These are phyloP conservation scores for Thinopyrum elongatum DNA, from an alignment of 176 grass and related monocot species.

Conservation along the genomic window DNA sequence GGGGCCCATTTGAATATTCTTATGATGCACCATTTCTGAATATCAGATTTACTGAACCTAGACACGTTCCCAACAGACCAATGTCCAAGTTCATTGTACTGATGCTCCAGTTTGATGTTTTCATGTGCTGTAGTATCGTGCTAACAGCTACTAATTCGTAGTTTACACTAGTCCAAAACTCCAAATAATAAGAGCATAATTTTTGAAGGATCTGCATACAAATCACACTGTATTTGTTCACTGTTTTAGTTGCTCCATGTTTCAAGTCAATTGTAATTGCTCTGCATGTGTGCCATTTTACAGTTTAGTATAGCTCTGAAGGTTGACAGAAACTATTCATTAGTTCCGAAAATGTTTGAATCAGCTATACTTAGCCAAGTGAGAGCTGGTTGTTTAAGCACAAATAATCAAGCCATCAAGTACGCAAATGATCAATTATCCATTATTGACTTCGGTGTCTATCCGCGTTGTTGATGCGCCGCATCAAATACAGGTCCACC, in stretches of 20 bases:
- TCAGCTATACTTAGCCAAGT: not conserved
- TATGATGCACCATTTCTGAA: not conserved
- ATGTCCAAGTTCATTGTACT: too few species aligned
- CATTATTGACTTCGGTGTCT: not conserved
- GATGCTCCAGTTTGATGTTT: not conserved
- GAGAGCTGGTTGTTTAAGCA: not conserved
- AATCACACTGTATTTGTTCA: too few species aligned
- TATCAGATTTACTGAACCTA: slow-evolving; percentile 25
- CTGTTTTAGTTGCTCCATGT: not conserved
- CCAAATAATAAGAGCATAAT: not conserved
- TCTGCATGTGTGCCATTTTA: not conserved
- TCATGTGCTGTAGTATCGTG: not conserved
- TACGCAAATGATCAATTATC: slow-evolving; percentile 19
- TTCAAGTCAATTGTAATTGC: not conserved
- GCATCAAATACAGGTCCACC: slow-evolving; percentile 28
- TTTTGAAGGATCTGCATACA: not conserved
- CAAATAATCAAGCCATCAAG: not conserved
- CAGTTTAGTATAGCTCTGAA: not conserved
- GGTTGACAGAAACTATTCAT: not conserved
- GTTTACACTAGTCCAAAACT: not conserved
- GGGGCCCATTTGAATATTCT: slow-evolving; percentile 20
- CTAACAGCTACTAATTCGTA: not conserved
- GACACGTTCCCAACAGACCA: not conserved
- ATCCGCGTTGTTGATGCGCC: slow-evolving; percentile 29
- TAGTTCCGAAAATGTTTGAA: not conserved